A percentile compares a stretch with the other conserved stretches of the same genome.
These are phyloP conservation scores for Pugionium cornutum DNA, from an alignment of 345 rosid genomes.

Conservation along the genomic window DNA sequence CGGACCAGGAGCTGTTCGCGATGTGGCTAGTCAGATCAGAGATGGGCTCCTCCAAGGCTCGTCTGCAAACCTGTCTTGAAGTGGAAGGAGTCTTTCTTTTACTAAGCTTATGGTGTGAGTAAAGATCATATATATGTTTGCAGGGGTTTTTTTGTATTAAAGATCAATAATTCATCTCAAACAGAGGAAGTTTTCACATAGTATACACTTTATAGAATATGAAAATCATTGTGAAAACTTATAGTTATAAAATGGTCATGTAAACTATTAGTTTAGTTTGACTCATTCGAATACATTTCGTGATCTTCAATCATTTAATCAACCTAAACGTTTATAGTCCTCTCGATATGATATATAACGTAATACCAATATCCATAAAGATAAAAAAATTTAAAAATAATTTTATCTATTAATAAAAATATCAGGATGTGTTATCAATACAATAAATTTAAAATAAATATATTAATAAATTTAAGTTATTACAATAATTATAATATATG, in stretches of 20 bases:
- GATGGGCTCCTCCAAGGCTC: slow-evolving; percentile 71
- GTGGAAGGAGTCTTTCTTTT: not conserved
- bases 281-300: slow-evolving; percentile 3
- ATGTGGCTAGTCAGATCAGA: slow-evolving; percentile 63
- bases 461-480: too few species aligned
- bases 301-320: not conserved
- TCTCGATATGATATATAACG: slow-evolving; percentile 5
- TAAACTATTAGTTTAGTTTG: not conserved
- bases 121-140: not conserved
- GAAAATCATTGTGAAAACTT: not conserved
- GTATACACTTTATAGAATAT: not conserved
- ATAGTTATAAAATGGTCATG: slow-evolving; percentile 11
- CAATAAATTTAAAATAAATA: too few species aligned
- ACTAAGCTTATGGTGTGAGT: slow-evolving; percentile 26
- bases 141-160: not conserved
- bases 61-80: slow-evolving; percentile 17
- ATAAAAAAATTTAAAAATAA: too few species aligned
- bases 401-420: too few species aligned
- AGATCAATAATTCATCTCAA: slow-evolving; percentile 20
- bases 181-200: slow-evolving; percentile 15
- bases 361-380: slow-evolving; percentile 1
- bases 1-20: slow-evolving; percentile 72
- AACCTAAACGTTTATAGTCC: not conserved
- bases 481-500: too few species aligned
- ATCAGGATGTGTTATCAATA: too few species aligned